Conservation (phyloP, 2,329 filamentous ascomycete genomes). For the Tolypocladium nubicola region DNA sequence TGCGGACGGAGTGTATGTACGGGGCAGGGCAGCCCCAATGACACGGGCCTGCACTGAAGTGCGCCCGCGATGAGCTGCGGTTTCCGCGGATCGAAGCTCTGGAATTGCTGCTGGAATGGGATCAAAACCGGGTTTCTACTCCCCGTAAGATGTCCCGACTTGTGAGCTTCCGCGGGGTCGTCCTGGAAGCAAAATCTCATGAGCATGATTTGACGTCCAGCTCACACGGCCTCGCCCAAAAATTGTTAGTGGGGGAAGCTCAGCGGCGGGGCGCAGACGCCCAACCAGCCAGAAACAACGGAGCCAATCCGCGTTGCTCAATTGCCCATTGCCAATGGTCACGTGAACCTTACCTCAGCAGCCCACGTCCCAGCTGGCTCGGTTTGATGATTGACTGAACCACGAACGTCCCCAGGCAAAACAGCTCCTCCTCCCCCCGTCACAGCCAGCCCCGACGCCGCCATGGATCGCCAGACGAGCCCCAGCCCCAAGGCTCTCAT, state of each 20-base stretch:
- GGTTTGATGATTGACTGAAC: neutral
- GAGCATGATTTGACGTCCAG: neutral
- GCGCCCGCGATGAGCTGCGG: neutral
- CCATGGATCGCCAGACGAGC: conserved; percentile 22
- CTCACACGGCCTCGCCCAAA: neutral
- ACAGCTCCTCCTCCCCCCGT: conserved; percentile 12
- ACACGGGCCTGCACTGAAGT: neutral
- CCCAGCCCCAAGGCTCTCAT: conserved; percentile 15
- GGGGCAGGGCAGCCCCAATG: neutral
- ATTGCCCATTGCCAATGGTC: conserved; percentile 24
- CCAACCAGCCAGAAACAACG: neutral
- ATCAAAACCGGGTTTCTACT: neutral
- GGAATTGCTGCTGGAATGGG: neutral
- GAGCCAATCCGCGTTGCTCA: conserved; percentile 19
- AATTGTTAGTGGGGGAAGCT: neutral
- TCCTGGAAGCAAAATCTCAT: neutral
- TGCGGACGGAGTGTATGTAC: neutral
- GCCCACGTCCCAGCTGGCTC: conserved; percentile 2
- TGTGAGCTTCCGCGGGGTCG: neutral
- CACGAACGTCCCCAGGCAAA: conserved; percentile 9
- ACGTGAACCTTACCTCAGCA: conserved; percentile 17
- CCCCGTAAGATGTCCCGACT: neutral
- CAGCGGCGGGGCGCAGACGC: neutral
- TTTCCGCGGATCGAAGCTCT: neutral
- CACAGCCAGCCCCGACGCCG: conserved; percentile 5